A percentile compares a stretch with the other conserved stretches of the same genome.
These are phyloP conservation scores for Nigrospora sphaerica DNA, from an alignment of 2,329 filamentous ascomycete genomes.

Conservation along the genomic window DNA sequence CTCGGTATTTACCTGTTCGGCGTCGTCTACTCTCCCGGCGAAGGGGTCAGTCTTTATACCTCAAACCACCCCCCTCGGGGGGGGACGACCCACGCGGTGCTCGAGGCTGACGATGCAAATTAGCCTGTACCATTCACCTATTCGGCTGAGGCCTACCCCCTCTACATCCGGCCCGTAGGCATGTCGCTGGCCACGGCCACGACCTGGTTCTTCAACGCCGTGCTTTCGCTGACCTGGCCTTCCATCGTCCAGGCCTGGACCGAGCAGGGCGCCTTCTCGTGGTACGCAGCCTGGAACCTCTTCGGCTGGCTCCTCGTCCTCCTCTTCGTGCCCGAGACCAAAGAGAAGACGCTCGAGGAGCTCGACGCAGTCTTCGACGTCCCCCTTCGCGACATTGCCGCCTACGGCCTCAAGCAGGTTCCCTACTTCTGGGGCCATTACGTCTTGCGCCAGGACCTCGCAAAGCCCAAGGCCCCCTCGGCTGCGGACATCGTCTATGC, in stretches of 20 bases:
- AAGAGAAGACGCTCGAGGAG: slow-evolving; percentile 37
- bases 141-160: slow-evolving; percentile 58
- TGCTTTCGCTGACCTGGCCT: slow-evolving; percentile 38
- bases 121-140: slow-evolving; percentile 57
- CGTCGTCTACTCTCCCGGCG: slow-evolving; percentile 50
- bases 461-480: background rate
- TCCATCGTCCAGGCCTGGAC: slow-evolving; percentile 34
- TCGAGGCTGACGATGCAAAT: background rate
- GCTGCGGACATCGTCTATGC: background rate
- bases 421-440: slow-evolving; percentile 23
- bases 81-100: background rate
- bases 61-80: no score
- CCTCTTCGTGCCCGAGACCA: slow-evolving; percentile 35
- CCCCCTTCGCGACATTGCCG: slow-evolving; percentile 16
- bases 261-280: slow-evolving; percentile 39
- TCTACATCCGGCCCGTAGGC: slow-evolving; percentile 54
- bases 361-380: slow-evolving; percentile 30
- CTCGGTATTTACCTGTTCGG: slow-evolving; percentile 43
- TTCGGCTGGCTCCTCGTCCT: slow-evolving; percentile 35
- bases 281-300: slow-evolving; percentile 42
- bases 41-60: slow-evolving; percentile 35
- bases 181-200: slow-evolving; percentile 53
- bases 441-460: slow-evolving; percentile 11
- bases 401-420: slow-evolving; percentile 27
- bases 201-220: slow-evolving; percentile 37